phyloP scores from a whole-genome alignment of 2,329 filamentous ascomycete genomes.

The Stagonosporopsis vannaccii region DNA sequence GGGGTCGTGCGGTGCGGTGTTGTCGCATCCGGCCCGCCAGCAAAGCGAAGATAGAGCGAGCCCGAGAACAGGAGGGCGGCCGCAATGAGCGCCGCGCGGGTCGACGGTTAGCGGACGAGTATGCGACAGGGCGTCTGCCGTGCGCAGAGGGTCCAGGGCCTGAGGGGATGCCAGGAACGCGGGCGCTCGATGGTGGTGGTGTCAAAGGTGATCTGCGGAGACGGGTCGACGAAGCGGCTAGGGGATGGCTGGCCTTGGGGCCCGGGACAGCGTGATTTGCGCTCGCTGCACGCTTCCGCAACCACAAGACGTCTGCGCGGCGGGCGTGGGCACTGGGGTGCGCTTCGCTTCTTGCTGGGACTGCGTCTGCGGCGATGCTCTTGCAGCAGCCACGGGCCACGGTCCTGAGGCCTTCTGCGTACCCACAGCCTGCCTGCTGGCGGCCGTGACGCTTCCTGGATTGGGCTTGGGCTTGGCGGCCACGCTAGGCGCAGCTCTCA shows the following conservation, averaged over 20 bases:
- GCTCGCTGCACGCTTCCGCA: background rate
- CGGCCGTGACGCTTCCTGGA: conserved; percentile 3
- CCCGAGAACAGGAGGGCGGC: conserved; percentile 24
- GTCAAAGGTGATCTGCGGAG: conserved; percentile 24
- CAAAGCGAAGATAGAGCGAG: conserved; percentile 31
- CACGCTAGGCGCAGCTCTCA: conserved; percentile 25
- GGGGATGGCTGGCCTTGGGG: conserved; percentile 2
- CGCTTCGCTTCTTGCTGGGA: background rate
- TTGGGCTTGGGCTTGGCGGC: conserved; percentile 9
- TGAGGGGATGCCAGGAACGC: conserved; percentile 33
- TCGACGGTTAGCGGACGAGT: conserved; percentile 30
- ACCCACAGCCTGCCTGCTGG: background rate
- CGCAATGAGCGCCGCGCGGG: conserved; percentile 34
- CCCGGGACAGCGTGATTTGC: conserved; percentile 4
- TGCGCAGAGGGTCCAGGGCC: conserved; percentile 32
- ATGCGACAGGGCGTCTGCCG: conserved; percentile 40
- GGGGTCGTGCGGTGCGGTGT: conserved; percentile 35
- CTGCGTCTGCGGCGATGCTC: background rate
- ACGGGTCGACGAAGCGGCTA: background rate
- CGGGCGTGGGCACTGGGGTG: background rate
- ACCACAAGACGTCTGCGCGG: background rate
- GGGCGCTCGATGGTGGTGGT: conserved; percentile 19
- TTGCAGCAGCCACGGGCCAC: background rate
- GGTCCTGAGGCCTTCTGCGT: too few species aligned
- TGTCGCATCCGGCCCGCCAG: conserved; percentile 47